Base-by-base conservation (phyloP, 139 green algal genomes). In the Axilococcus clingmanii region DNA sequence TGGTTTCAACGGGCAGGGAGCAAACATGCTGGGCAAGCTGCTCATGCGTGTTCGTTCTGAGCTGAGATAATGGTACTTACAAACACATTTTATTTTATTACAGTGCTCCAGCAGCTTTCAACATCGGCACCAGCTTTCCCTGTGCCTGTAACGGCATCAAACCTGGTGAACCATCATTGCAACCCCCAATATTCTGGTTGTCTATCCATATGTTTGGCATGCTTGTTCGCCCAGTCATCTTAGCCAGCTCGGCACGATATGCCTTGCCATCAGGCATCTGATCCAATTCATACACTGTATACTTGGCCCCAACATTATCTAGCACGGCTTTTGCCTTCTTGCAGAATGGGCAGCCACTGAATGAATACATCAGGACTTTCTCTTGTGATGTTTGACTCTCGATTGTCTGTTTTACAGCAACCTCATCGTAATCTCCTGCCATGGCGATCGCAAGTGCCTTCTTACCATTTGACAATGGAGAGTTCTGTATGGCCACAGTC, bases 11-110 rank as follows among this genome's bases (percentile, higher is more conserved):
- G 77, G 83, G 7, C 72, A 30, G 5, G 91, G 91, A 1, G 15
- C 51, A 22, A 98, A 98, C 65, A 65, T 83, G 24, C 76, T 98
- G 27, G 91, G 91, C 3, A 54, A 55, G 61, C 52, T 95, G 59
- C 75, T 97, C 30, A 90, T 94, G 81, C 29, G 69, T 31, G 42
- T 97, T n/a, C 42, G 87, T 2, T 51, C 70, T 8, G 81, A 89
- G 52, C 61, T 86, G 35, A 19, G 12, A n/a, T n/a, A n/a, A n/a
- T n/a, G n/a, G n/a, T n/a, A n/a, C n/a, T n/a, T 42, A 42, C 17
- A n/a, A 17, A 29, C 9, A 12, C 42, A 49, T 49, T 19, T 31
- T 49, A 49, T 49, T 31, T 29, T 36, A 31, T 74, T 49, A 75
- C 51, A 81, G 16, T n/a, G 71, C 75, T 5, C 76, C 77, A 7